Evolutionary conservation across 2,329 filamentous ascomycete genomes (phyloP).

Genomic region (Trichoderma polysporum): DNA sequence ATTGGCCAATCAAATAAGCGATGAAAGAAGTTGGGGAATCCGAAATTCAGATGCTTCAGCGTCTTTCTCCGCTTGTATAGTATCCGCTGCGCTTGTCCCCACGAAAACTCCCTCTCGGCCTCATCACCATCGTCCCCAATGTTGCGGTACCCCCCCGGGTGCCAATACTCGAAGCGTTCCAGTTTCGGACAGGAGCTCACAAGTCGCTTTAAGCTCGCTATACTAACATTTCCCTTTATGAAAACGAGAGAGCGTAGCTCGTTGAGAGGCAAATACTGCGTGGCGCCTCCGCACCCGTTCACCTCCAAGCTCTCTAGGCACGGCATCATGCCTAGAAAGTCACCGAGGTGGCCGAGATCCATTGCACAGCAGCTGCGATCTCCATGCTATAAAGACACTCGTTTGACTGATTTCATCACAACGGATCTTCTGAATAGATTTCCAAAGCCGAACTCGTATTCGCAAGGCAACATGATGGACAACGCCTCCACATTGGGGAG

Average conservation of each 20-base stretch:
- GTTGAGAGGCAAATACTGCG: background rate
- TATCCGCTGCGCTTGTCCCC: background rate
- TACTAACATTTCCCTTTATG: fast-evolving
- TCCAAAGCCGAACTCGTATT: background rate
- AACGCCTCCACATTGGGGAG: background rate
- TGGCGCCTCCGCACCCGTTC: background rate
- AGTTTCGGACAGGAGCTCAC: background rate
- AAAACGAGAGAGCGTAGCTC: background rate
- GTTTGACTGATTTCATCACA: background rate
- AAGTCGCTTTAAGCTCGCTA: background rate
- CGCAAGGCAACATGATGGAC: background rate
- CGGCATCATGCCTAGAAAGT: background rate
- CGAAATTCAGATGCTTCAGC: background rate
- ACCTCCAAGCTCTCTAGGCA: background rate
- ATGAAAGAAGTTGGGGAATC: background rate
- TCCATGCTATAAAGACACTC: background rate
- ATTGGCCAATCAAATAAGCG: background rate
- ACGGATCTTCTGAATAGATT: background rate
- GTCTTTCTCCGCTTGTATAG: background rate
- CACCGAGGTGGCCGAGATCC: background rate
- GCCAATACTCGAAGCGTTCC: background rate
- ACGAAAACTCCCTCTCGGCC: background rate
- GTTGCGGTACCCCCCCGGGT: background rate
- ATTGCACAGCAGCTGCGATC: fast-evolving
- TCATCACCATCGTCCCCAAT: background rate